A percentile compares a stretch with the other conserved stretches of the same genome.
Evolutionary conservation across 257 asterid species (phyloP).

Genomic region (Nicotiana undulata): DNA sequence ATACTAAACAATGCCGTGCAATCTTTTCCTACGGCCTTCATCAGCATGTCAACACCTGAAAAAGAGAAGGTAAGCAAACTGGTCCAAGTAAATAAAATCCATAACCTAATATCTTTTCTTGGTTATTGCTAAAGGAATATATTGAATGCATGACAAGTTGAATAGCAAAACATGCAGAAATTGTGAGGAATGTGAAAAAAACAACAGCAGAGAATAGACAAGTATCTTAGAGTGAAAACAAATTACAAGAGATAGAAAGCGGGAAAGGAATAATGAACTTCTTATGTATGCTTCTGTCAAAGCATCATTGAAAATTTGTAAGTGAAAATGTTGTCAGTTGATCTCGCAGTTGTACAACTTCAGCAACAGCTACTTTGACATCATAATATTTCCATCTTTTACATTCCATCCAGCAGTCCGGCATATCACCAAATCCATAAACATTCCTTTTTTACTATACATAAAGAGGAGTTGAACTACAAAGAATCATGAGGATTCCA

Average conservation of each 20-base stretch:
- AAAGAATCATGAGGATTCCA: neutral
- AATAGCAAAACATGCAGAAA: neutral
- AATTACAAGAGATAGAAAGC: neutral
- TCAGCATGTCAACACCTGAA: slow-evolving; percentile 74
- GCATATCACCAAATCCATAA: neutral
- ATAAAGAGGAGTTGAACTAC: neutral
- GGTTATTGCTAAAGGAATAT: neutral
- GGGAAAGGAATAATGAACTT: slow-evolving; percentile 3
- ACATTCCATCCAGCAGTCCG: neutral
- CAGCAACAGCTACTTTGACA: neutral
- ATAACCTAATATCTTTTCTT: neutral
- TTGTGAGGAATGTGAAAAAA: neutral
- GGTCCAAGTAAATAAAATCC: neutral
- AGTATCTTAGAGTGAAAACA: neutral
- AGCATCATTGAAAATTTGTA: neutral
- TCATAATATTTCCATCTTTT: neutral
- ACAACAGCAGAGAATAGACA: neutral
- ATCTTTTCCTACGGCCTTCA: slow-evolving; percentile 96
- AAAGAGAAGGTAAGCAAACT: neutral
- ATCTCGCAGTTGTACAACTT: neutral
- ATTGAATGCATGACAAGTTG: neutral
- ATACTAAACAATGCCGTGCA: slow-evolving; percentile 95
- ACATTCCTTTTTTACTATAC: neutral
- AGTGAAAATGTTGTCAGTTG: neutral
- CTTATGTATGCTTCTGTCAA: neutral